phyloP scores from a whole-genome alignment of 2,329 filamentous ascomycete species.

The Botrytis porri region DNA sequence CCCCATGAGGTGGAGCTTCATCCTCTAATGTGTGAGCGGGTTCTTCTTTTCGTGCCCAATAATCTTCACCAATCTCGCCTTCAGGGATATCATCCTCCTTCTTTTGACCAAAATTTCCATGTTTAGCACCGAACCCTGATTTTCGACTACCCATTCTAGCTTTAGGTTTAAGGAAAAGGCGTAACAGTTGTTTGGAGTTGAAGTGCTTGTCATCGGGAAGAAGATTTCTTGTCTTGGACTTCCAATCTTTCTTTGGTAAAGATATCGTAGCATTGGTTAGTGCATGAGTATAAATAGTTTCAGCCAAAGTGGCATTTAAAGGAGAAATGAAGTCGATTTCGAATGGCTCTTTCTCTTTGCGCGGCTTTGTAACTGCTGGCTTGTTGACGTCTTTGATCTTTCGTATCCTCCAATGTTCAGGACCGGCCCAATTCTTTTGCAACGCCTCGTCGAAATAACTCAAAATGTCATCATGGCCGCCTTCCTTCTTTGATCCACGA shows the following conservation, averaged over 20 bases:
- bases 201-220: constrained; percentile 98
- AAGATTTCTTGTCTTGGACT: constrained; percentile 86
- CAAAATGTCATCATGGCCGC: constrained; percentile 87
- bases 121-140: constrained; percentile 47
- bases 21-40: constrained; percentile 49
- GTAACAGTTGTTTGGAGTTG: constrained; percentile 85
- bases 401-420: constrained; percentile 97
- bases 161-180: constrained; percentile 91
- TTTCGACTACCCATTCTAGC: constrained; percentile 72
- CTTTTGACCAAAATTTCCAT: constrained; percentile 44
- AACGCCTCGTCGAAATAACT: constrained; percentile 96
- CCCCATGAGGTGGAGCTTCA: constrained; percentile 60
- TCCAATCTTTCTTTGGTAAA: constrained; percentile 91
- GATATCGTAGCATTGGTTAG: constrained; percentile 77
- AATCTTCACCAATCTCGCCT: constrained; percentile 89
- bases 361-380: constrained; percentile 58
- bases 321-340: constrained; percentile 85
- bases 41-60: constrained; percentile 77
- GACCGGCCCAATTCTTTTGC: constrained; percentile 95
- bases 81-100: constrained; percentile 58
- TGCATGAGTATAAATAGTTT: constrained; percentile 78
- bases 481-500: constrained; percentile 61
- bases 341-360: constrained; percentile 96
- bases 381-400: constrained; percentile 81
- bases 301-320: constrained; percentile 66